phyloP scores from a whole-genome alignment of 2,329 filamentous ascomycete genomes.

The Ophiostoma ulmi region DNA sequence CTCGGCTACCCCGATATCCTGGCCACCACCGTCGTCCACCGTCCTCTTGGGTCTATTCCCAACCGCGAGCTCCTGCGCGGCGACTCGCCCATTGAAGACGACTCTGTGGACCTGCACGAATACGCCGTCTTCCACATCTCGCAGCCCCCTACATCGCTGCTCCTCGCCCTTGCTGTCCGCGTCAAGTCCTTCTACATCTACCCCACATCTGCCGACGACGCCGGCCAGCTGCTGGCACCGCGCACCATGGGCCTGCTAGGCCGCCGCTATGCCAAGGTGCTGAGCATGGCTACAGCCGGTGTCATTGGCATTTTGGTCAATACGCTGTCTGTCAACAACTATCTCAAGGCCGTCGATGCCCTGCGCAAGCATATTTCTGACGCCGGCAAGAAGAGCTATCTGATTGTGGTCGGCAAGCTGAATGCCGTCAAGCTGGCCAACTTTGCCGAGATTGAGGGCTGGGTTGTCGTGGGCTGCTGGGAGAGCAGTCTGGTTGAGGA shows the following conservation, averaged over 20 bases:
- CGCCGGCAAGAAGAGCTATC: constrained; percentile 91
- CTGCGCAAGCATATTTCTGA: constrained; percentile 67
- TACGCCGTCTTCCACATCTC: constrained; percentile 80
- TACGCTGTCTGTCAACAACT: constrained; percentile 87
- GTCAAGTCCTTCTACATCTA: constrained; percentile 75
- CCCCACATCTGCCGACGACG: constrained; percentile 35
- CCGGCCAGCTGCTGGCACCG: constrained; percentile 29
- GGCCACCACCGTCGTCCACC: constrained; percentile 66
- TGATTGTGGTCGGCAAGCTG: constrained; percentile 92
- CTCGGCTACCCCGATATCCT: constrained; percentile 67
- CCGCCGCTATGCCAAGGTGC: constrained; percentile 81
- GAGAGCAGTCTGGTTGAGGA: constrained; percentile 90
- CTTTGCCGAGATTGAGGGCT: constrained; percentile 89
- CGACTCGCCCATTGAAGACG: constrained; percentile 31
- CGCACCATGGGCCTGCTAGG: constrained; percentile 58
- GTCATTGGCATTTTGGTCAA: constrained; percentile 95
- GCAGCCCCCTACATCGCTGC: constrained; percentile 71
- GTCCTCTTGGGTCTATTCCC: constrained; percentile 75
- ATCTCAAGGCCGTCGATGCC: constrained; percentile 71
- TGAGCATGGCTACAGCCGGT: constrained; percentile 71
- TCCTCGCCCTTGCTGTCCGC: constrained; percentile 80
- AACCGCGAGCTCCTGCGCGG: constrained; percentile 61
- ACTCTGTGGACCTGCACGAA: constrained; percentile 49
- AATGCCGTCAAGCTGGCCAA: constrained; percentile 96
- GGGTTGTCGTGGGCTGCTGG: constrained; percentile 98